Evolutionary conservation across 305 asterid genomes (phyloP).

Genomic region (Salvia sclarea): DNA sequence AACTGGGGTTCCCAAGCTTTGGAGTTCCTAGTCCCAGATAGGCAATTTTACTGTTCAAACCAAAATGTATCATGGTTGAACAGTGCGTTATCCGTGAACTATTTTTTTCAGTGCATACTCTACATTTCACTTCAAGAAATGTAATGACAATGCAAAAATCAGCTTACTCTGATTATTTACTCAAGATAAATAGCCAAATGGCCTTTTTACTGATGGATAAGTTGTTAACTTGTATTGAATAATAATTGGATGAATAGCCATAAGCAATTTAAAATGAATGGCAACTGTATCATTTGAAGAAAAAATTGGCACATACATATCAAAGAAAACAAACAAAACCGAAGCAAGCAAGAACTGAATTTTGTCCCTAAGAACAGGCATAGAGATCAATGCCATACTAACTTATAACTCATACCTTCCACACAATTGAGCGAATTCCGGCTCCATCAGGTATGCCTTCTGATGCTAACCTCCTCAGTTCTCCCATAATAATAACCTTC

Average conservation of each 20-base stretch:
- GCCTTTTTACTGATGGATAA: neutral
- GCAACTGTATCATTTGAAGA: neutral
- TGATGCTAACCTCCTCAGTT: constrained; percentile 79
- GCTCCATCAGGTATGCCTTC: constrained; percentile 90
- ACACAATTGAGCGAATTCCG: constrained; percentile 83
- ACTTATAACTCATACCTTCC: constrained; percentile 68
- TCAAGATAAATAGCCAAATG: neutral
- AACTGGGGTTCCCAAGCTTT: neutral
- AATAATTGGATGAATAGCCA: neutral
- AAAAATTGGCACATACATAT: neutral
- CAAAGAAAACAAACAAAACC: constrained; percentile 12
- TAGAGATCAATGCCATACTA: neutral
- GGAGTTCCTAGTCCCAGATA: neutral
- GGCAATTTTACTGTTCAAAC: constrained; percentile 8
- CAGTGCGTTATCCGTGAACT: neutral
- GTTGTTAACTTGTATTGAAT: neutral
- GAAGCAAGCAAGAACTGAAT: neutral
- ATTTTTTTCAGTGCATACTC: neutral
- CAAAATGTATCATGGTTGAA: neutral
- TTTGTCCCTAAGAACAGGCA: neutral
- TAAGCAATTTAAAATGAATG: neutral
- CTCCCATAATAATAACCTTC: constrained; percentile 87
- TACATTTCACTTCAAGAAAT: constrained; percentile 6
- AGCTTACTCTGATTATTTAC: neutral
- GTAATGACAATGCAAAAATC: neutral